Conservation (phyloP, 192 early-diverging fungal species). For the Chytriomyces sp. region DNA sequence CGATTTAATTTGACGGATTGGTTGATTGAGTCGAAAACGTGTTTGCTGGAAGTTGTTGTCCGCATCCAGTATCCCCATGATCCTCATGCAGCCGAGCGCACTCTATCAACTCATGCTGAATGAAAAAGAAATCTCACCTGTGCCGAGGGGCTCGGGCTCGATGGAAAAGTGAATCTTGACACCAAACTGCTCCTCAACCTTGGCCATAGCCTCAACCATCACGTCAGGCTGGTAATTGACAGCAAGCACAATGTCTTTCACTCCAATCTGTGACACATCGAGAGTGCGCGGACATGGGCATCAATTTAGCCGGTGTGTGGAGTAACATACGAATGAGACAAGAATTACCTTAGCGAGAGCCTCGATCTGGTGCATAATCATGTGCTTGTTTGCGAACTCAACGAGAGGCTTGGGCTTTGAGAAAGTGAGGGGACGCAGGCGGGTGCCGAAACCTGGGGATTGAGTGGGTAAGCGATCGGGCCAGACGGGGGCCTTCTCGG, state of each 20-base stretch:
- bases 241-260: slow-evolving; percentile 95
- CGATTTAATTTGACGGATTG: neutral
- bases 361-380: slow-evolving; percentile 99
- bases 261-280: slow-evolving; percentile 75
- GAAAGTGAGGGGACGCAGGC: slow-evolving; percentile 95
- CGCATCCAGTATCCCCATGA: no score
- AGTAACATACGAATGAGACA: neutral
- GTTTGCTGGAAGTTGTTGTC: no score
- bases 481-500: neutral
- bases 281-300: neutral
- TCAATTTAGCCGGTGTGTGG: neutral
- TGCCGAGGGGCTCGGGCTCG: slow-evolving; percentile 95
- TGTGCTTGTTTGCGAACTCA: slow-evolving; percentile 99
- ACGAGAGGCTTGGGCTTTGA: slow-evolving; percentile 97
- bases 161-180: slow-evolving; percentile 96
- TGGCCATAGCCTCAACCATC: slow-evolving; percentile 90
- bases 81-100: no score
- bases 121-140: slow-evolving; percentile 45
- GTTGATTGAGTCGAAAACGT: no score
- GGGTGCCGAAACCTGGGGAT: slow-evolving; percentile 89
- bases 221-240: slow-evolving; percentile 99
- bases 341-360: slow-evolving; percentile 85
- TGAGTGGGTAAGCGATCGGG: neutral
- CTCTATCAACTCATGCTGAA: no score
- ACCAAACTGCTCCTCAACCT: slow-evolving; percentile 88